Percentiles rank a stretch among this genome's conserved stretches.
These are phyloP conservation scores for Suillus americanus DNA, from an alignment of 768 basidiomycete genomes.

Conservation along the genomic window DNA sequence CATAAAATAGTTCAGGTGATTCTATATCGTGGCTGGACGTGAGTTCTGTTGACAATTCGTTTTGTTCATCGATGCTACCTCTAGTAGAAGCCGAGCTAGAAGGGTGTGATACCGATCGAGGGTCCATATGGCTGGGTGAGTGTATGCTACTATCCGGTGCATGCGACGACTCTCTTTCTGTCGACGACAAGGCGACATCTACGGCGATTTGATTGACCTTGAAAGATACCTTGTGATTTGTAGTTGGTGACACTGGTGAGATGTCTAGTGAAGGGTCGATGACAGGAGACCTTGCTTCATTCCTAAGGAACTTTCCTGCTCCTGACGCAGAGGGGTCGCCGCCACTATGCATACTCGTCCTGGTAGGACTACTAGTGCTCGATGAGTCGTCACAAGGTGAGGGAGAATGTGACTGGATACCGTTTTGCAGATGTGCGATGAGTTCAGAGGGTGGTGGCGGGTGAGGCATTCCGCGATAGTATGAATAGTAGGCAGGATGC, in stretches of 20 bases:
- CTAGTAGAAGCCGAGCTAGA: constrained; percentile 12
- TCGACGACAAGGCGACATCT: constrained; percentile 36
- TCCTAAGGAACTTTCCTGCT: constrained; percentile 12
- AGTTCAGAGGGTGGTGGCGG: constrained; percentile 21
- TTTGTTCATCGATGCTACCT: constrained; percentile 17
- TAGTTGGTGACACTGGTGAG: constrained; percentile 19
- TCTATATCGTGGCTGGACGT: constrained; percentile 17
- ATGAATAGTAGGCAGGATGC: constrained; percentile 37
- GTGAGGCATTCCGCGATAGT: constrained; percentile 43
- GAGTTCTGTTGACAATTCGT: constrained; percentile 15
- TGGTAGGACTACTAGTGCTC: constrained; percentile 23
- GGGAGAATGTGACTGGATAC: constrained; percentile 22
- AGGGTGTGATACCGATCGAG: constrained; percentile 9
- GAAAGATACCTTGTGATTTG: constrained; percentile 14
- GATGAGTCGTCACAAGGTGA: constrained; percentile 23
- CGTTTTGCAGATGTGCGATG: constrained; percentile 21
- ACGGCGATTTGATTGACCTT: constrained; percentile 29
- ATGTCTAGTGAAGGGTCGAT: constrained; percentile 40
- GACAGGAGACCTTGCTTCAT: constrained; percentile 21
- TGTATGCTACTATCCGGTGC: constrained; percentile 4
- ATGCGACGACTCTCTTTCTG: constrained; percentile 28
- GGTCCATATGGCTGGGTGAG: constrained; percentile 9
- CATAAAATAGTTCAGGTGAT: constrained; percentile 8
- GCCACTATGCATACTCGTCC: constrained; percentile 14
- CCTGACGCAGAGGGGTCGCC: constrained; percentile 25